Evolutionary conservation across 2,329 filamentous ascomycete genomes (phyloP).

Genomic region (Polytolypa hystricis): DNA sequence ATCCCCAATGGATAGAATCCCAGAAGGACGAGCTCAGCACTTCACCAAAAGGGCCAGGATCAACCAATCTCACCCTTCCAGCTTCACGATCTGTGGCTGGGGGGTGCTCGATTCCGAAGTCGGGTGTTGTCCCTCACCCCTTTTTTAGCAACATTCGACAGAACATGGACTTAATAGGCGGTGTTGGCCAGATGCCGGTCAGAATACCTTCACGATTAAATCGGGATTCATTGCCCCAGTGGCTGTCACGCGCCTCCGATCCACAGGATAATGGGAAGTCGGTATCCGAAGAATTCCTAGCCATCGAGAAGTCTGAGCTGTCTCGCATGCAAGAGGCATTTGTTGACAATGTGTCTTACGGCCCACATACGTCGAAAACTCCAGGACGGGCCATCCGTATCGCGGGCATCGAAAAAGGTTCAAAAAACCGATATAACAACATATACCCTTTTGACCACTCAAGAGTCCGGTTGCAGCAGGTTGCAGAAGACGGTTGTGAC

Average conservation of each 20-base stretch:
- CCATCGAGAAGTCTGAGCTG: slow-evolving; percentile 75
- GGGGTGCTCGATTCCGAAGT: slow-evolving; percentile 67
- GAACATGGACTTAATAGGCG: slow-evolving; percentile 88
- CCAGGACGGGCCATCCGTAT: slow-evolving; percentile 51
- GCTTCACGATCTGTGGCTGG: slow-evolving; percentile 48
- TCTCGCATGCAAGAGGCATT: slow-evolving; percentile 82
- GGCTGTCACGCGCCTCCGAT: slow-evolving; percentile 62
- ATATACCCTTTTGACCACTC: slow-evolving; percentile 95
- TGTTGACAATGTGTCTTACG: slow-evolving; percentile 49
- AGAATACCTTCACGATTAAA: slow-evolving; percentile 47
- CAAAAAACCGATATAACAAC: slow-evolving; percentile 95
- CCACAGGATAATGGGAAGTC: slow-evolving; percentile 61
- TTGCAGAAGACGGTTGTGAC: slow-evolving; percentile 61
- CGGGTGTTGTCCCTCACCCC: slow-evolving; percentile 61
- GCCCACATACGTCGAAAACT: slow-evolving; percentile 31
- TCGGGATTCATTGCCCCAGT: slow-evolving; percentile 52
- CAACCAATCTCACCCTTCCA: slow-evolving; percentile 41
- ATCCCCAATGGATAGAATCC: slow-evolving; percentile 53
- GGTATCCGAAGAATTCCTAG: slow-evolving; percentile 72
- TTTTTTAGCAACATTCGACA: slow-evolving; percentile 96
- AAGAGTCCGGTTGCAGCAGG: slow-evolving; percentile 65
- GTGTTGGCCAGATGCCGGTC: slow-evolving; percentile 68
- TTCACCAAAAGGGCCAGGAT: slow-evolving; percentile 37
- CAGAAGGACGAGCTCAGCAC: slow-evolving; percentile 19
- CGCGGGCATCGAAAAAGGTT: slow-evolving; percentile 86